Conservation (phyloP, 495 filamentous ascomycete species). For the Lasiosphaeriaceae sp. region DNA sequence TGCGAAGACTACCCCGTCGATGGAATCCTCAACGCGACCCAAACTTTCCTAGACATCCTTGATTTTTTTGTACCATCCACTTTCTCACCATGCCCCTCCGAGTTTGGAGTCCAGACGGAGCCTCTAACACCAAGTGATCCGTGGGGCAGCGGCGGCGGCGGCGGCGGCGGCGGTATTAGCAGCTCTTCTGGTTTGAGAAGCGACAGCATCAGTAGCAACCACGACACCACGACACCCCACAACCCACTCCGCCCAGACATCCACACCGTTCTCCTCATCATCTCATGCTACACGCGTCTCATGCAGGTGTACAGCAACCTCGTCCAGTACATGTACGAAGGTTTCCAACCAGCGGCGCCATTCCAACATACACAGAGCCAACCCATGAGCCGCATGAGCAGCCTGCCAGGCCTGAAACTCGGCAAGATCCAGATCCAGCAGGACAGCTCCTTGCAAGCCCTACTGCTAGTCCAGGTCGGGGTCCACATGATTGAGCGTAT, state of each 20-base stretch:
- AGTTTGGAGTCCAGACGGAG: background rate
- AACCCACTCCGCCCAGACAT: background rate
- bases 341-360: background rate
- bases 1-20: background rate
- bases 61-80: background rate
- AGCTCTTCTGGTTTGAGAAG: too few species aligned
- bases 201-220: background rate
- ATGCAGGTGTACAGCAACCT: background rate
- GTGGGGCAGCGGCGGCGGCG: too few species aligned
- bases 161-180: too few species aligned
- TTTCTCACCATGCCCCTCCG: background rate
- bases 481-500: background rate
- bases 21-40: background rate
- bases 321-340: background rate
- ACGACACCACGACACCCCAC: background rate
- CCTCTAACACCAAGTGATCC: background rate
- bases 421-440: background rate
- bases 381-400: background rate
- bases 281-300: background rate
- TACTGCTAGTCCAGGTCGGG: background rate
- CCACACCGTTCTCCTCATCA: background rate
- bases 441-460: background rate
- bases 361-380: background rate
- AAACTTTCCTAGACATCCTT: background rate
- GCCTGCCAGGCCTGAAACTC: background rate